These are phyloP conservation scores for Punctularia strigosozonata DNA, from an alignment of 768 basidiomycete species.

Conservation along the genomic window DNA sequence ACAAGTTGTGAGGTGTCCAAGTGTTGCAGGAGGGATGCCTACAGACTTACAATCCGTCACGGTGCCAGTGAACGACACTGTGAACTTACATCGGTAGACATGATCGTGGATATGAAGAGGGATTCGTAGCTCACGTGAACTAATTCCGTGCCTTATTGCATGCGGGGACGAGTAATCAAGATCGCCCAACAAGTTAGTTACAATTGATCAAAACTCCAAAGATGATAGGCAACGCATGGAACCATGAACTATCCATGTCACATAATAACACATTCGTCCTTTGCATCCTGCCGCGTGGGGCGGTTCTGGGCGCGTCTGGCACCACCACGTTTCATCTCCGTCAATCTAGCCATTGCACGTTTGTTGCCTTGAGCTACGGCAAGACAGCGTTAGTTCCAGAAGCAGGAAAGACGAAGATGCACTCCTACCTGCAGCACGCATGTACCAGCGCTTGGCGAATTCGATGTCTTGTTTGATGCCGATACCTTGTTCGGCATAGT, in stretches of 20 bases:
- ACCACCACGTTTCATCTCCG: constrained; percentile 88
- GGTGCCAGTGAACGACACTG: too few species aligned
- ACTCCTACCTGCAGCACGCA: constrained; percentile 89
- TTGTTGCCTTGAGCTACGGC: constrained; percentile 95
- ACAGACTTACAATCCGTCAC: too few species aligned
- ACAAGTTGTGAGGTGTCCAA: constrained; percentile 50
- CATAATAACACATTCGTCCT: constrained; percentile 85
- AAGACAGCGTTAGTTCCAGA: background rate
- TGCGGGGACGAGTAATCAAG: too few species aligned
- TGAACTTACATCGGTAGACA: too few species aligned
- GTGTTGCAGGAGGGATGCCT: constrained; percentile 45
- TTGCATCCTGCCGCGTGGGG: constrained; percentile 88
- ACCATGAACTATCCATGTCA: too few species aligned
- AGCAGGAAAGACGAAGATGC: background rate
- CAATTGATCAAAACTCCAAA: too few species aligned
- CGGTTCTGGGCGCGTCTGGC: constrained; percentile 69
- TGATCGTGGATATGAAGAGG: too few species aligned
- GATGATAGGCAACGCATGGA: too few species aligned
- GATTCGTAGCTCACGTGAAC: too few species aligned
- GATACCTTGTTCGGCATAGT: constrained; percentile 96
- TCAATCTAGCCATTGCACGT: constrained; percentile 90
- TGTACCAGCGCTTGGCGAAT: constrained; percentile 96
- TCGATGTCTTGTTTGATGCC: constrained; percentile 95
- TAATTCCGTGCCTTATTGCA: too few species aligned
- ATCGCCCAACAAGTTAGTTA: too few species aligned